Conservation (phyloP, 768 basidiomycete species). For the Tulasnella sp. region DNA sequence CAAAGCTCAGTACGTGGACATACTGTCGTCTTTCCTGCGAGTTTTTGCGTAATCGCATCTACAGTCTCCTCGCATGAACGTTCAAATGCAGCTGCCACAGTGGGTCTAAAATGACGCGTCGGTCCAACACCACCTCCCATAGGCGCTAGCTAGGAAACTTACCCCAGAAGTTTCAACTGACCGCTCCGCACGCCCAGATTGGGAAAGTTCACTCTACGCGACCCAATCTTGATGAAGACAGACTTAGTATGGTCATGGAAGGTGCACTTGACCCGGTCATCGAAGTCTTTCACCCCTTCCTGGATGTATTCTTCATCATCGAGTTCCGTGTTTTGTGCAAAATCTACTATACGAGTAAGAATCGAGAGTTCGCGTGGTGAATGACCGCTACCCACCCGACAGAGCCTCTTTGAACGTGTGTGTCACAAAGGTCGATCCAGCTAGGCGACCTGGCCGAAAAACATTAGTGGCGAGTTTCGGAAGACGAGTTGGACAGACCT, state of each 20-base stretch:
- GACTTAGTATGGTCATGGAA: background rate
- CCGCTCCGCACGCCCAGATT: background rate
- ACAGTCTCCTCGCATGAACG: slow-evolving; percentile 32
- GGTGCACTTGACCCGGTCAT: background rate
- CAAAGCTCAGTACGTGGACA: background rate
- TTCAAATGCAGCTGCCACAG: slow-evolving; percentile 35
- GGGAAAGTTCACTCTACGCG: background rate
- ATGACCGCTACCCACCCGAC: too few species aligned
- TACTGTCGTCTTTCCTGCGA: slow-evolving; percentile 26
- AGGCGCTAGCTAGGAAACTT: background rate
- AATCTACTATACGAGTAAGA: too few species aligned
- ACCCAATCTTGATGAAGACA: background rate
- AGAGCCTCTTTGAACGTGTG: too few species aligned
- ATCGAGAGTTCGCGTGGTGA: too few species aligned
- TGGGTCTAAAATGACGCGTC: too few species aligned
- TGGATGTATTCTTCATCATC: slow-evolving; percentile 27
- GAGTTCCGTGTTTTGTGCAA: too few species aligned
- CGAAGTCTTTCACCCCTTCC: slow-evolving; percentile 24
- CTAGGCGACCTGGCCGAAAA: too few species aligned
- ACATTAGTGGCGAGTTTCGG: too few species aligned
- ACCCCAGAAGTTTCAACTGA: background rate
- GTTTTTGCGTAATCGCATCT: slow-evolving; percentile 29
- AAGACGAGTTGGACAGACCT: too few species aligned
- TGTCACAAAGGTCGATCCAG: too few species aligned
- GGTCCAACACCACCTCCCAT: background rate